A percentile compares a stretch with the other conserved stretches of the same genome.
These are phyloP conservation scores for Linum trigynum DNA, from an alignment of 345 rosid genomes.

Conservation along the genomic window DNA sequence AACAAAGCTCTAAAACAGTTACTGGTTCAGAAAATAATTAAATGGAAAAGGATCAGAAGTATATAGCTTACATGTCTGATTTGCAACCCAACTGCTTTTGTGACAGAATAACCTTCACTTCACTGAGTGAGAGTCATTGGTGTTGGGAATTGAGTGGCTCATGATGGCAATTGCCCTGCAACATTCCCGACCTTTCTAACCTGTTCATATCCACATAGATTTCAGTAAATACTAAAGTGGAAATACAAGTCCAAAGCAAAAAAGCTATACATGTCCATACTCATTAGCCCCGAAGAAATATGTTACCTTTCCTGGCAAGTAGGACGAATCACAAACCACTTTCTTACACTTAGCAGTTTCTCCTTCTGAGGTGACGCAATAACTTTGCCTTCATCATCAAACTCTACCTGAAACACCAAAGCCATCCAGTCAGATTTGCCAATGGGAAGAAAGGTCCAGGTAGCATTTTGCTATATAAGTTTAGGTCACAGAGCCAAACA, in stretches of 20 bases:
- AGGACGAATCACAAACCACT: conserved; percentile 95
- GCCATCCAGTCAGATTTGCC: neutral
- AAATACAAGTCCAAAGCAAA: too few species aligned
- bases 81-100: conserved; percentile 90
- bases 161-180: conserved; percentile 84
- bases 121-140: conserved; percentile 79
- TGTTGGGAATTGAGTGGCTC: conserved; percentile 92
- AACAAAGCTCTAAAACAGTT: conserved; percentile 11
- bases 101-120: conserved; percentile 84
- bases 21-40: too few species aligned
- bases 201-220: conserved; percentile 29
- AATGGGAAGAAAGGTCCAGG: too few species aligned
- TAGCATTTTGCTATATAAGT: too few species aligned
- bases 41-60: neutral
- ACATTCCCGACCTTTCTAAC: conserved; percentile 78
- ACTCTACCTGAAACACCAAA: conserved; percentile 59
- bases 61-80: conserved; percentile 64
- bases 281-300: too few species aligned
- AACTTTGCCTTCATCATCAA: conserved; percentile 75
- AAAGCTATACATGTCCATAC: too few species aligned
- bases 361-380: conserved; percentile 86
- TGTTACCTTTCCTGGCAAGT: conserved; percentile 67
- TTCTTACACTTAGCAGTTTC: conserved; percentile 93
- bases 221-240: conserved; percentile 8
- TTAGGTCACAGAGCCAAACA: neutral